Conservation (phyloP, 441 rosid genomes). For the Gossypium davidsonii region DNA sequence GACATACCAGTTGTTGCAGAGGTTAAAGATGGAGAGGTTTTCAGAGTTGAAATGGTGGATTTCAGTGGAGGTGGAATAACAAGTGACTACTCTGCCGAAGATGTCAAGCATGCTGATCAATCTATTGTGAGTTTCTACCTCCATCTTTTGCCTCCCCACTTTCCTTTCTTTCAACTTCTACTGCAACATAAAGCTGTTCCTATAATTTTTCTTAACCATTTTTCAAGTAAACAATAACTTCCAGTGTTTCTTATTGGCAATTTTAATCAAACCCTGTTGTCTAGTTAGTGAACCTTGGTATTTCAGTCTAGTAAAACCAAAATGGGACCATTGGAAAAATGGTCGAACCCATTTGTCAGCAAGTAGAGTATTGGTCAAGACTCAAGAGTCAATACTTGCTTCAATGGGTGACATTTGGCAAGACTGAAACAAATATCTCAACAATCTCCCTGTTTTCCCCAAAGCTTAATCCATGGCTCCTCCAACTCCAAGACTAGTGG, state of each 20-base stretch:
- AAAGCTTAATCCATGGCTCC: slow-evolving; percentile 40
- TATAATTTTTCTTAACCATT: background rate
- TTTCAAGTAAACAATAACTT: background rate
- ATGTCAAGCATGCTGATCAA: slow-evolving; percentile 42
- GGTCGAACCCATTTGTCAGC: background rate
- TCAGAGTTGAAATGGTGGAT: slow-evolving; percentile 36
- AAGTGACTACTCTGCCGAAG: slow-evolving; percentile 35
- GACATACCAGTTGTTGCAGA: slow-evolving; percentile 48
- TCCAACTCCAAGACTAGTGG: slow-evolving; percentile 42
- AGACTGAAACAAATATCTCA: slow-evolving; percentile 3
- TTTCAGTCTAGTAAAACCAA: slow-evolving; percentile 15
- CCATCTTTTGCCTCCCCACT: background rate
- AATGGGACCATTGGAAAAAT: slow-evolving; percentile 25
- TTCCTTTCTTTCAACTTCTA: background rate
- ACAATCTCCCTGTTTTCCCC: background rate
- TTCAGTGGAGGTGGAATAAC: slow-evolving; percentile 45
- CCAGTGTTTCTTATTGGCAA: background rate
- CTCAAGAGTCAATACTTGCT: background rate
- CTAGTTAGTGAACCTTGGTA: background rate
- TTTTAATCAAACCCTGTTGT: background rate
- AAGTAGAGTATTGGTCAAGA: background rate
- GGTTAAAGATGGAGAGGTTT: slow-evolving; percentile 37
- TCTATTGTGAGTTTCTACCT: slow-evolving; percentile 27
- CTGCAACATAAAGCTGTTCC: background rate
- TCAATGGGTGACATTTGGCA: background rate